phyloP scores from a whole-genome alignment of 2,329 filamentous ascomycete genomes.

The Diaporthe caulivora region DNA sequence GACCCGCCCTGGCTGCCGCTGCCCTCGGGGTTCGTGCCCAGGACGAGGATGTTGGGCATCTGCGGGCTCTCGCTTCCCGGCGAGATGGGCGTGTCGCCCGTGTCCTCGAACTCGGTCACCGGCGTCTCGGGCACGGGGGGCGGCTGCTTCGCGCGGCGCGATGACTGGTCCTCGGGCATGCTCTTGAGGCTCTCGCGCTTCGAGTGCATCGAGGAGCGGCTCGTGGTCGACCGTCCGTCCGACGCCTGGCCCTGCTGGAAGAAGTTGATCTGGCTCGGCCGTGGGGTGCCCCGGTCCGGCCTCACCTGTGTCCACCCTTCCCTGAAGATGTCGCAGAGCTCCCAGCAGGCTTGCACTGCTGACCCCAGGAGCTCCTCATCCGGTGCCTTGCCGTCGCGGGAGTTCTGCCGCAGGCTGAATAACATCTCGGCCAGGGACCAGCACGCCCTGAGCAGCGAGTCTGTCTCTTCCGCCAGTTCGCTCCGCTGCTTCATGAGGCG shows the following conservation, averaged over 20 bases:
- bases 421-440: conserved; percentile 95
- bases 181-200: conserved; percentile 67
- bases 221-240: conserved; percentile 52
- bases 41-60: conserved; percentile 88
- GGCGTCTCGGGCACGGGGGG: conserved; percentile 83
- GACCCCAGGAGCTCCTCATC: conserved; percentile 90
- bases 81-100: conserved; percentile 88
- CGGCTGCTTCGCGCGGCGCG: conserved; percentile 52
- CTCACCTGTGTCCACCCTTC: conserved; percentile 92
- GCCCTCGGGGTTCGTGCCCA: conserved; percentile 75
- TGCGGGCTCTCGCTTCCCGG: conserved; percentile 81
- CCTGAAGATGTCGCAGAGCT: conserved; percentile 91
- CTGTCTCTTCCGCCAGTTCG: conserved; percentile 83
- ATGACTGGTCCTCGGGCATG: conserved; percentile 58
- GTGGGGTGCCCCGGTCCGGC: conserved; percentile 86
- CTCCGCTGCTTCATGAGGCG: conserved; percentile 95
- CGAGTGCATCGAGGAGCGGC: conserved; percentile 63
- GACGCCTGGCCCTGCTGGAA: conserved; percentile 62
- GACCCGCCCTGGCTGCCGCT: conserved; percentile 51
- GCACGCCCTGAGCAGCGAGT: conserved; percentile 85
- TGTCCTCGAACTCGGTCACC: conserved; percentile 95
- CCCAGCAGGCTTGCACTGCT: conserved; percentile 94
- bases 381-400: conserved; percentile 76
- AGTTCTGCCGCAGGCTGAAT: conserved; percentile 88
- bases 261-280: conserved; percentile 83